Percentiles rank a stretch among this genome's conserved stretches.
Evolutionary conservation across 371 early-diverging fungal genomes (phyloP).

Genomic region (Blastocladiella emersonii): DNA sequence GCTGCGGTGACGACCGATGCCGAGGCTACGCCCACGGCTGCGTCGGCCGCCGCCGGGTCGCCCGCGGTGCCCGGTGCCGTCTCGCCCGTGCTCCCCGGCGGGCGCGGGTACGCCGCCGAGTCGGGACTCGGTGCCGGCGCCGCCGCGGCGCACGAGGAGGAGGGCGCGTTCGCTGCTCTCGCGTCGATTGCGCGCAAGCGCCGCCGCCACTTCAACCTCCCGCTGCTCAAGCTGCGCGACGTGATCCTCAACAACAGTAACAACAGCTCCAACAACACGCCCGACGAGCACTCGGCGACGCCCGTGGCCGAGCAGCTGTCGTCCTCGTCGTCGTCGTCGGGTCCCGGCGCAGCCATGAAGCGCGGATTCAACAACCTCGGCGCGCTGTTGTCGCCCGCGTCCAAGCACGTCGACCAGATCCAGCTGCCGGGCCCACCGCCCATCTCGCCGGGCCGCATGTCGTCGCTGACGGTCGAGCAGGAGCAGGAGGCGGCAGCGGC

Average conservation of each 20-base stretch:
- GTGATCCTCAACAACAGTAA: no score
- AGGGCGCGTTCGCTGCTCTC: neutral
- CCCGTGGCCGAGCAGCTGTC: no score
- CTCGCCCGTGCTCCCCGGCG: neutral
- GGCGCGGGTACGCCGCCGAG: neutral
- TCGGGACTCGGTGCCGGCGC: neutral
- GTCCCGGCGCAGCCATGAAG: neutral
- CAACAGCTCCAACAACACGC: no score
- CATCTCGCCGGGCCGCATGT: no score
- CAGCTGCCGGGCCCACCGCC: neutral
- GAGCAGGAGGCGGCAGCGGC: neutral
- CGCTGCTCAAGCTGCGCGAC: neutral
- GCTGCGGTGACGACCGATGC: neutral
- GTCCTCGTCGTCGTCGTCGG: neutral
- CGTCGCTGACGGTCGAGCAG: neutral
- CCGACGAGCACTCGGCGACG: neutral
- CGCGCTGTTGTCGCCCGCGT: no score
- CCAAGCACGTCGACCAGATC: neutral
- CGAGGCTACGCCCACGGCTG: neutral
- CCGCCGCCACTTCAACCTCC: neutral
- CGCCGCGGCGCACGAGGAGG: neutral
- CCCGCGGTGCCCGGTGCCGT: no score
- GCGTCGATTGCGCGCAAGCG: neutral
- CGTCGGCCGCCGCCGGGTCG: neutral
- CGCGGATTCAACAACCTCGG: no score